Conservation (phyloP, 805 yeast species). For the Ogataea paraovalis region DNA sequence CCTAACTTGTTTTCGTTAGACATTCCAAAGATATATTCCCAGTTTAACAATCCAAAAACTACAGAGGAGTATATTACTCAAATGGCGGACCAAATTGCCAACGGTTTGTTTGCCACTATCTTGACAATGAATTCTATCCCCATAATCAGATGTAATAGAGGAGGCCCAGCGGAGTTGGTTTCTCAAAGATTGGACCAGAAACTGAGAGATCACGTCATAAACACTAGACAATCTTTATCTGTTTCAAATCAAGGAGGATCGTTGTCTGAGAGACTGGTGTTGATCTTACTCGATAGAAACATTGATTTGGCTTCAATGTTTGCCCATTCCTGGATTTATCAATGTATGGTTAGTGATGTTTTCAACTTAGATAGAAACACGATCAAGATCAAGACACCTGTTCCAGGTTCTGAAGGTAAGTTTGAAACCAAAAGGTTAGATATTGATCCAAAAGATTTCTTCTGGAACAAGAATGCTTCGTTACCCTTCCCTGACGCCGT, state of each 20-base stretch:
- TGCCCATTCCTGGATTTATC: constrained; percentile 96
- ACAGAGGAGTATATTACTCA: constrained; percentile 70
- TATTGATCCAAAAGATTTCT: constrained; percentile 88
- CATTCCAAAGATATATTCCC: constrained; percentile 57
- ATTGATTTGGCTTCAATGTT: constrained; percentile 91
- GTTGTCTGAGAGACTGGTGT: constrained; percentile 57
- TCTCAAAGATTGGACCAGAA: constrained; percentile 82
- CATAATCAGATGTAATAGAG: constrained; percentile 82
- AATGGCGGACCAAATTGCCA: constrained; percentile 67
- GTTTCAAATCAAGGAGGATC: constrained; percentile 5
- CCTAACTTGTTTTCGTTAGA: constrained; percentile 85
- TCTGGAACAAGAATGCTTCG: constrained; percentile 81
- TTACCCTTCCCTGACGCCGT: constrained; percentile 99
- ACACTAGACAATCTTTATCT: constrained; percentile 39
- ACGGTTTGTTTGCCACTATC: constrained; percentile 75
- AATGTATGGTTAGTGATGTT: constrained; percentile 92
- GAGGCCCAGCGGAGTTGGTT: constrained; percentile 94
- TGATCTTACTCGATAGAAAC: constrained; percentile 81
- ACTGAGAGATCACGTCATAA: constrained; percentile 80
- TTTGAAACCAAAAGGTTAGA: constrained; percentile 62
- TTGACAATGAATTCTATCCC: constrained; percentile 81
- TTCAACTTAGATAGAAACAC: constrained; percentile 80
- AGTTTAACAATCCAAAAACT: constrained; percentile 66
- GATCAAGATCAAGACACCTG: constrained; percentile 49
- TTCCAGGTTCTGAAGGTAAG: constrained; percentile 26